Base-by-base conservation (phyloP, 2,329 filamentous ascomycete species). In the Phyllosticta capitalensis region DNA sequence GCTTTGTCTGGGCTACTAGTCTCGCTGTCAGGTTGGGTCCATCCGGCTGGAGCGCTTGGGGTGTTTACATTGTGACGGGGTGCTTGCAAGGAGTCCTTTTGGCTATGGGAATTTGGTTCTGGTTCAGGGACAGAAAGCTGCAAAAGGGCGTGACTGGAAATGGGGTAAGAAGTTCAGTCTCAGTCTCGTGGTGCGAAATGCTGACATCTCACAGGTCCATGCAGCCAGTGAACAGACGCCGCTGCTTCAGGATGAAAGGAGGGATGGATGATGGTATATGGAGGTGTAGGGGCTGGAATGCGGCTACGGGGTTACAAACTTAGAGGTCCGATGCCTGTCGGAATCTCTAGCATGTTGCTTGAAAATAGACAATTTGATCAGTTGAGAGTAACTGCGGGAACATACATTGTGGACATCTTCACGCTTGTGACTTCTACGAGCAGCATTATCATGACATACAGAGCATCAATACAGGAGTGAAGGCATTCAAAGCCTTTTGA, bases 1-100 rank as follows among this genome's bases (percentile, higher is more conserved):
- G 90, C 61, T 86, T 96, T 65, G 76, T 99, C 6, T 97, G 95
- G 75, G 91, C 92, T 0, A 86, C 82, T 12, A 96, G 91, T 71
- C 76, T 99, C 51, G 90, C 87, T 55, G 84, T 83, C 7, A 83
- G 94, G 52, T 80, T 96, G 20, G 94, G 94, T 0, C 80, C 79
- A 67, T 84, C 82, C 33, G 92, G 92, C 0, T 99, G 94, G 94
- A 96, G 92, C 74, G 90, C 91, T 0, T 99, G 94, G 94, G 86
- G 90, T 9, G 86, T 97, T 14, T 95, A 92, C 69, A 79, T 96
- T 52, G 79, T 97, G 56, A 96, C 92, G 0, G 94, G 92, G 1
- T 75, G 80, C 60, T 81, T 97, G 78, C 94, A 99, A 72, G 92
- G 91, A 19, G 81, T 83, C 9, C 75, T 99, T 59, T 78, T 99